phyloP scores from a whole-genome alignment of 805 yeast genomes.

The Yarrowia sp. region DNA sequence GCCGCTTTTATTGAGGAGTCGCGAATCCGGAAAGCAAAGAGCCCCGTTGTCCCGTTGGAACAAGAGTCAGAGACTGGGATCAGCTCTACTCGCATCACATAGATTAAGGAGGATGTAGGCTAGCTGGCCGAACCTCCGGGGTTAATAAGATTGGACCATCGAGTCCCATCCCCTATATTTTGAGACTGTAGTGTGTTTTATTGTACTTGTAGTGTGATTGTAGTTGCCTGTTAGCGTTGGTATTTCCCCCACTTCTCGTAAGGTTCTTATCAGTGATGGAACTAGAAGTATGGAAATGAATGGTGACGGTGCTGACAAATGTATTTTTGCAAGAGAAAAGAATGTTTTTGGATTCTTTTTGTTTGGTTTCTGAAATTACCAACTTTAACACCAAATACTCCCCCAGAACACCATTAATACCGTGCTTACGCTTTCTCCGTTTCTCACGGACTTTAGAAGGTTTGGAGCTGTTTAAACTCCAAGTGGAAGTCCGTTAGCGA shows the following conservation, averaged over 20 bases:
- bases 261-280: too few species aligned
- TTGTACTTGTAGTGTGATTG: not conserved
- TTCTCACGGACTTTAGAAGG: not conserved
- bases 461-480: too few species aligned
- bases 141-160: constrained; percentile 23
- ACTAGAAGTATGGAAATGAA: too few species aligned
- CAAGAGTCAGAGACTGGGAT: not conserved
- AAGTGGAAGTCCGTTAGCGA: not conserved
- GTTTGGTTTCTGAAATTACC: too few species aligned
- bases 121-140: constrained; percentile 19
- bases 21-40: constrained; percentile 9
- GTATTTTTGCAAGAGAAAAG: too few species aligned
- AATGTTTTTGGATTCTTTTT: too few species aligned
- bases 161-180: constrained; percentile 21
- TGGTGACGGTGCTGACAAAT: too few species aligned
- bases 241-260: too few species aligned
- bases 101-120: constrained; percentile 19
- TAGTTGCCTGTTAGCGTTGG: too few species aligned
- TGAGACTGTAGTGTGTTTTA: not conserved
- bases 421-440: too few species aligned
- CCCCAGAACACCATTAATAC: not conserved
- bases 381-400: too few species aligned
- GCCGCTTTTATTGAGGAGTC: constrained; percentile 13
- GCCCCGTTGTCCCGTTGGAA: constrained; percentile 19
- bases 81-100: not conserved